Evolutionary conservation across 1,139 yeast genomes (phyloP), one percentile per base, ranked within the genome.

Genomic region (Candida gigantensis): DNA sequence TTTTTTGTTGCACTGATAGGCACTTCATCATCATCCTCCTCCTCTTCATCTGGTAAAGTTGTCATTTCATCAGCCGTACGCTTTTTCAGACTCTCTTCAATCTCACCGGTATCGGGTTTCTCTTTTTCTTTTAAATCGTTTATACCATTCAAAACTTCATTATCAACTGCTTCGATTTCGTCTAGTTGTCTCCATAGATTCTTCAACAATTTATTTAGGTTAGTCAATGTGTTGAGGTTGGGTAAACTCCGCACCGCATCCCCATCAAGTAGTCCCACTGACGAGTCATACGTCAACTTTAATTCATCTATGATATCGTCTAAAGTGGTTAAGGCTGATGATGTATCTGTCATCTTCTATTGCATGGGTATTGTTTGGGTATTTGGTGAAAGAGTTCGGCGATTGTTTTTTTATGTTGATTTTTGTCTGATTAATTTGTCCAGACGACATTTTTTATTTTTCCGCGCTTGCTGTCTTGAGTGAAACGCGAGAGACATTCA

Each of bases 231-330:
- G 28, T 67, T 61, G 20, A 72, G 53, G 29, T 58, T 63, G 3
- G 87, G 84, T 1, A 74, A 56, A 17, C 62, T 61, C 23, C 74
- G 61, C 1, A 76, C 65, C 13, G 72, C 56, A 18, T 77, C 81
- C 0, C 90, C 89, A 44, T 73, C 81, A 23, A 83, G 58, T 35
- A 77, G 55, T 1, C 89, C 88, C 11, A 73, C 65, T 24, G 78
- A 75, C 6, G 75, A 64, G 49, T 81, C 86, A 50, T 78, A 82
- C 1, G 74, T 64, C 41, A 82, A 59, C 36, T 71, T 67, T 28
- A 81, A 59, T 46, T 77, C 78, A 35, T 64, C 62, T 35, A 82
- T 62, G 15, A 83, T 73, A 42, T 74, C 75, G 34, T 72, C 72
- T 36, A 82, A 57, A 2, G 80, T 57, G 2, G 67, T 60, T 4